Evolutionary conservation across 768 basidiomycete species (phyloP), one percentile per base, ranked within the genome.

Genomic region (Mycena vitilis): DNA sequence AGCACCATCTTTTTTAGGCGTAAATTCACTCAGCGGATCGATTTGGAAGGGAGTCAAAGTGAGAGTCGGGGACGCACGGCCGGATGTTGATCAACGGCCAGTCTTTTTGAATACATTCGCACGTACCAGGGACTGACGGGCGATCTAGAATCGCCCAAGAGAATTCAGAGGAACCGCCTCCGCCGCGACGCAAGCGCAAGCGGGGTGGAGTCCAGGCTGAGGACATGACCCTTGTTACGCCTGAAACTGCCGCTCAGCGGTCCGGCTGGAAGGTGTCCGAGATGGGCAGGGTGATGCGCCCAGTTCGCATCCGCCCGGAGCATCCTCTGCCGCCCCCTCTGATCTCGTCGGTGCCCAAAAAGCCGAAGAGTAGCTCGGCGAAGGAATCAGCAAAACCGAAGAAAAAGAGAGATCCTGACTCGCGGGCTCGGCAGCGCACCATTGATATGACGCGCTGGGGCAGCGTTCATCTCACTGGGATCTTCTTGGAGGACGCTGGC

Each of bases 21-120:
- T 93, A 77, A 94, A 88, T 75, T 77, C 88, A 2, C 84, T 95
- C 34, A 94, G 91, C 68, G 94, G 95, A 40, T 88, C 91, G 8
- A 92, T 88, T 0, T 96, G 93, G 92, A 95, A 94, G 80, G 95
- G 95, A n/a, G 81, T 93, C 23, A 95, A 92, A 71, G 80, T 95
- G 38, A 86, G 93, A 20, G 86, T 95, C 42, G 93, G 93, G 12
- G 93, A 95, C 71, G 94, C 94, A 20, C 91, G 88, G 69, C 90
- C 90, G 2, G 89, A 94, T 75, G 94, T 84, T 73, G 77, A 77
- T 3, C 88, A 90, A 74, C 84, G 88, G 94, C 91, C 57, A 44
- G 82, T 60, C 45, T 30, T 65, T 40, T 62, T 44, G 5, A 2
- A 10, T 4, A 23, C 4, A 40, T 2, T n/a, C 7, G 2, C 13